These are phyloP conservation scores for Psophocarpus tetragonolobus DNA, from an alignment of 306 rosid species.

Conservation along the genomic window DNA sequence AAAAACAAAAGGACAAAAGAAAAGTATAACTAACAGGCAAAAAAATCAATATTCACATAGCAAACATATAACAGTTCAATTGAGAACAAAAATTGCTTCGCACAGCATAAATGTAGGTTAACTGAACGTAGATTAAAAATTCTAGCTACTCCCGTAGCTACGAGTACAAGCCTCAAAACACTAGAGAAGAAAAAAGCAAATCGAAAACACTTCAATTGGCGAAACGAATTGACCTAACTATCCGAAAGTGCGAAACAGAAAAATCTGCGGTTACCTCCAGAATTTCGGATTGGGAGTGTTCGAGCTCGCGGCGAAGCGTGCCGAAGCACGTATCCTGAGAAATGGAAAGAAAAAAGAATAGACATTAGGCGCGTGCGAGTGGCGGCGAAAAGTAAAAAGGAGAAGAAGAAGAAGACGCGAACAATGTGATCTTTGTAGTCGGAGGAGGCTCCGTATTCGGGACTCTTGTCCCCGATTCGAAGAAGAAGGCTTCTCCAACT, in stretches of 20 bases:
- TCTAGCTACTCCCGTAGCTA: not conserved
- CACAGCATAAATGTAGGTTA: not conserved
- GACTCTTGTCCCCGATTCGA: conserved; percentile 86
- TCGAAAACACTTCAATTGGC: not conserved
- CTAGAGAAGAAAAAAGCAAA: not conserved
- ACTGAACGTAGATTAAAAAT: not conserved
- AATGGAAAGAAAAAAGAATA: conserved; percentile 23
- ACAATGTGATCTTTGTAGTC: conserved; percentile 97
- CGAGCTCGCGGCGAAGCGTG: conserved; percentile 83
- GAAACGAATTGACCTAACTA: conserved; percentile 9
- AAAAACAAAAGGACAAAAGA: not conserved
- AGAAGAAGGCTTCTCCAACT: conserved; percentile 85
- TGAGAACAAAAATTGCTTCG: not conserved
- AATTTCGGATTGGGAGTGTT: conserved; percentile 66
- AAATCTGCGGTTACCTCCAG: conserved; percentile 48
- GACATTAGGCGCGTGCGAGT: not conserved
- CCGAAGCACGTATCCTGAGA: conserved; percentile 85
- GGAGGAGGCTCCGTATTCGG: conserved; percentile 76
- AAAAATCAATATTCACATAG: not conserved
- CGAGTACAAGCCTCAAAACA: not conserved
- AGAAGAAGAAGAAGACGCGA: conserved; percentile 19
- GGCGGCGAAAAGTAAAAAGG: not conserved
- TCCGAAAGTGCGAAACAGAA: not conserved
- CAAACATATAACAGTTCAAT: not conserved
- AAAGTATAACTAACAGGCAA: not conserved